phyloP scores from a whole-genome alignment of 495 filamentous ascomycete genomes.

The Aspergillus sclerotiicarbonarius region DNA sequence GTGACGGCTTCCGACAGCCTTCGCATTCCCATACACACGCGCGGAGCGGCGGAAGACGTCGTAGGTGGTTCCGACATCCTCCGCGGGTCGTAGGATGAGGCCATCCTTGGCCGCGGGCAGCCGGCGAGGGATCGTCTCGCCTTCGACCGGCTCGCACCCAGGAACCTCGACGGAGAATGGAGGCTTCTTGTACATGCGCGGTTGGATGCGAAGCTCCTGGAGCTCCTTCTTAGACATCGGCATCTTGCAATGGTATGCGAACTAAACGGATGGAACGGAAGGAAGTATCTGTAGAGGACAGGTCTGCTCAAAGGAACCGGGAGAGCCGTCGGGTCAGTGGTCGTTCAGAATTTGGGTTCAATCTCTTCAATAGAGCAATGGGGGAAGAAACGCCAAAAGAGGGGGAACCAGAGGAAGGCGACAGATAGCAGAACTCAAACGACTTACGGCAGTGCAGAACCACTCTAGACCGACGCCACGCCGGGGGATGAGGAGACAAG shows the following conservation, averaged over 20 bases:
- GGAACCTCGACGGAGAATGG: slow-evolving; percentile 82
- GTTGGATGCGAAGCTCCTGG: slow-evolving; percentile 59
- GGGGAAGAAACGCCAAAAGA: slow-evolving; percentile 4
- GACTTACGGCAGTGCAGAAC: slow-evolving; percentile 4
- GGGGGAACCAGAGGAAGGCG: slow-evolving; percentile 15
- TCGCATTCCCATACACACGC: slow-evolving; percentile 82
- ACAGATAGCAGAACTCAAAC: slow-evolving; percentile 18
- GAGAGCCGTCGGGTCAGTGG: background rate
- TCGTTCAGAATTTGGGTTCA: background rate
- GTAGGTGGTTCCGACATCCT: slow-evolving; percentile 77
- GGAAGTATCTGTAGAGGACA: slow-evolving; percentile 1
- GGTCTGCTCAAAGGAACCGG: background rate
- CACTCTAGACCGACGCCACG: slow-evolving; percentile 1
- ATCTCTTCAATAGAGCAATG: background rate
- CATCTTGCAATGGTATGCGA: background rate
- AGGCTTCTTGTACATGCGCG: slow-evolving; percentile 53
- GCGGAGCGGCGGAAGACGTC: slow-evolving; percentile 81
- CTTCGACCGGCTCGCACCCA: slow-evolving; percentile 65
- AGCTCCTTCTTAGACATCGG: slow-evolving; percentile 32
- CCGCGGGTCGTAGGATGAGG: slow-evolving; percentile 61
- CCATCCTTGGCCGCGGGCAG: slow-evolving; percentile 69
- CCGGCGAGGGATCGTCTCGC: slow-evolving; percentile 89
- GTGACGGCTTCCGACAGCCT: slow-evolving; percentile 76
- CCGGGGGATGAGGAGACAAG: background rate
- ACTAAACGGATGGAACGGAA: slow-evolving; percentile 11